A percentile compares a stretch with the other conserved stretches of the same genome.
phyloP scores from a whole-genome alignment of 805 yeast genomes.

The Torulaspora indica region DNA sequence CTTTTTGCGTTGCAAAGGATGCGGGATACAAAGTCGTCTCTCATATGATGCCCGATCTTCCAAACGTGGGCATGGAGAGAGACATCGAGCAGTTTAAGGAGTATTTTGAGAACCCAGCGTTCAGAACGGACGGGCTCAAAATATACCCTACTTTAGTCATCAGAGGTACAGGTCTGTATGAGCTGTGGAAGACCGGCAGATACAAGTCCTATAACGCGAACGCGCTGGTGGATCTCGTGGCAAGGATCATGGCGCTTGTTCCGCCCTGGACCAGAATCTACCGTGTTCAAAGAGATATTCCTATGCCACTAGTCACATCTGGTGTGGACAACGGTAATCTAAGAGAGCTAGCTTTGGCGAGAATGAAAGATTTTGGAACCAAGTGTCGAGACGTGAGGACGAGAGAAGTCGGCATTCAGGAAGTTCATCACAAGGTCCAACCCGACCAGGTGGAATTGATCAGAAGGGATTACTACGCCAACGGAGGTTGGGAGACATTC shows the following conservation, averaged over 20 bases:
- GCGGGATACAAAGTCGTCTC: constrained; percentile 97
- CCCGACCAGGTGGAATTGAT: constrained; percentile 97
- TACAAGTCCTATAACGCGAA: constrained; percentile 94
- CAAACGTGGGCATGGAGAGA: constrained; percentile 98
- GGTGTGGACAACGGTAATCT: constrained; percentile 98
- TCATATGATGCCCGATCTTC: constrained; percentile 99
- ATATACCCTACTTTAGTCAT: constrained; percentile 94
- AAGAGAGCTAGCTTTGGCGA: constrained; percentile 88
- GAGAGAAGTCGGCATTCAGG: constrained; percentile 97
- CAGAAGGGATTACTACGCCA: constrained; percentile 93
- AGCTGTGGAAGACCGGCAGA: constrained; percentile 93
- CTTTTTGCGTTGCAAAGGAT: constrained; percentile 93
- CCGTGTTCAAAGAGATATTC: constrained; percentile 97
- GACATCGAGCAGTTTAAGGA: constrained; percentile 94
- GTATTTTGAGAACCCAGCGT: constrained; percentile 94
- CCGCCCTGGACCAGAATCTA: constrained; percentile 99
- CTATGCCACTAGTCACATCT: constrained; percentile 96
- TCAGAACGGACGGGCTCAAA: constrained; percentile 94
- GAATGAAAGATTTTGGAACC: constrained; percentile 98
- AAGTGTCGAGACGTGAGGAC: constrained; percentile 94
- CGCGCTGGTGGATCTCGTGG: constrained; percentile 89
- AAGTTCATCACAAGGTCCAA: constrained; percentile 91
- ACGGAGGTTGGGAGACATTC: constrained; percentile 99
- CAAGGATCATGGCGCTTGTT: constrained; percentile 89
- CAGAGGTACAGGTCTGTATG: constrained; percentile 95